Evolutionary conservation across 306 rosid genomes (phyloP).

Genomic region (Quillaja saponaria): DNA sequence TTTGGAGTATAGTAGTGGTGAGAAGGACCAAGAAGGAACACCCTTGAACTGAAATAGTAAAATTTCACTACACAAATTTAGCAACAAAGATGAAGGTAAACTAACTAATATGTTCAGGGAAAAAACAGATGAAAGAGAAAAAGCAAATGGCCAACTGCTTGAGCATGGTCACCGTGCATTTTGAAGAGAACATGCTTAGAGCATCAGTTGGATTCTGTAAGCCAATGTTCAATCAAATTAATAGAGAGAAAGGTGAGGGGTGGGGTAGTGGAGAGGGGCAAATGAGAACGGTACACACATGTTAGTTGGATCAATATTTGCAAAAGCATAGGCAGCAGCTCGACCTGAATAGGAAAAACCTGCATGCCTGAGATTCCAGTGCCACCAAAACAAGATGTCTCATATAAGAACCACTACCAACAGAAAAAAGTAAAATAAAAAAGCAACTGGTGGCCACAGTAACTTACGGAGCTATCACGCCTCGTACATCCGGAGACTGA

Average conservation of each 20-base stretch:
- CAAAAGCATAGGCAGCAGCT: constrained; percentile 97
- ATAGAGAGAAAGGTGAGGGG: background rate
- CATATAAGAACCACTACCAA: background rate
- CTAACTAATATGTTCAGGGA: background rate
- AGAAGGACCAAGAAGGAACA: constrained; percentile 98
- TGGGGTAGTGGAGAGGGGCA: background rate
- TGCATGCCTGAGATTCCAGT: constrained; percentile 74
- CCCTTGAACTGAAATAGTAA: constrained; percentile 60
- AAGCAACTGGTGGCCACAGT: background rate
- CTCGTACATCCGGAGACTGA: constrained; percentile 75
- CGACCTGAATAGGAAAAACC: constrained; percentile 96
- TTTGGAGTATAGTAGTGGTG: constrained; percentile 86
- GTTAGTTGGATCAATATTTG: constrained; percentile 87
- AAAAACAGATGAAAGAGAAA: background rate
- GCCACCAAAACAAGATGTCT: constrained; percentile 6
- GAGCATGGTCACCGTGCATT: too few relatives aligned
- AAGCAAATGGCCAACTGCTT: background rate
- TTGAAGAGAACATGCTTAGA: background rate
- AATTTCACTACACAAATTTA: constrained; percentile 18
- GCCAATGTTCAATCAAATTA: background rate
- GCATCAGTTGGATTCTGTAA: background rate
- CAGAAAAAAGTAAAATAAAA: background rate
- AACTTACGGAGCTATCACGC: constrained; percentile 95
- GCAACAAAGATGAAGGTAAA: constrained; percentile 19
- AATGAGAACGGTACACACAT: constrained; percentile 54